These are phyloP conservation scores for Extremus antarcticus DNA, from an alignment of 495 filamentous ascomycete species.

Conservation along the genomic window DNA sequence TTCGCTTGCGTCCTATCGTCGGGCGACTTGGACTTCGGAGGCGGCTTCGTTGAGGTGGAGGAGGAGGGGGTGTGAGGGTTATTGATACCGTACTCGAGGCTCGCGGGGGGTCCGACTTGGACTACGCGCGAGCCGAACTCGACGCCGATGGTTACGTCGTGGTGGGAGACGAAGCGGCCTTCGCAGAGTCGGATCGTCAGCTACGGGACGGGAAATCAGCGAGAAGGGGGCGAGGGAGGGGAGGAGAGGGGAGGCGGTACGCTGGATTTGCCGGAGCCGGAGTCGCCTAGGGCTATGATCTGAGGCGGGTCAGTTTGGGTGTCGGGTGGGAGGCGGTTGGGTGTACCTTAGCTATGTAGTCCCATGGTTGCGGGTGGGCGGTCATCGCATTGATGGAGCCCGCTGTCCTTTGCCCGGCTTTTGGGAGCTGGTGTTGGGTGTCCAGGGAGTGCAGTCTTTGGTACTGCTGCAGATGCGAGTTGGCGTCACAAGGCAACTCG, in stretches of 20 bases:
- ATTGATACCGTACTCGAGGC: slow-evolving; percentile 37
- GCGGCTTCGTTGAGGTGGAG: background rate
- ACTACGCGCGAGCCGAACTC: slow-evolving; percentile 94
- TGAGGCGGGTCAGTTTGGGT: too few species aligned
- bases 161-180: slow-evolving; percentile 82
- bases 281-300: slow-evolving; percentile 92
- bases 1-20: slow-evolving; percentile 28
- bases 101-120: slow-evolving; percentile 71
- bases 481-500: too few species aligned
- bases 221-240: slow-evolving; percentile 3
- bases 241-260: slow-evolving; percentile 29
- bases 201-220: slow-evolving; percentile 29
- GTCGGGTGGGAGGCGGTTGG: slow-evolving; percentile 7
- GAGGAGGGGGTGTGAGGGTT: slow-evolving; percentile 22
- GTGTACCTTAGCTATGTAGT: slow-evolving; percentile 99
- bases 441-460: too few species aligned
- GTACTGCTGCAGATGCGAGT: too few species aligned
- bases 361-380: slow-evolving; percentile 57
- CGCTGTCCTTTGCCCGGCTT: too few species aligned
- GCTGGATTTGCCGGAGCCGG: slow-evolving; percentile 81
- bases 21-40: slow-evolving; percentile 26
- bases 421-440: background rate
- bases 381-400: too few species aligned
- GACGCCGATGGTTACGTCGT: slow-evolving; percentile 96
- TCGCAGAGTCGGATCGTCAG: slow-evolving; percentile 94